Base-by-base conservation (phyloP, 495 filamentous ascomycete genomes). In the Neurospora tetrasperma region DNA sequence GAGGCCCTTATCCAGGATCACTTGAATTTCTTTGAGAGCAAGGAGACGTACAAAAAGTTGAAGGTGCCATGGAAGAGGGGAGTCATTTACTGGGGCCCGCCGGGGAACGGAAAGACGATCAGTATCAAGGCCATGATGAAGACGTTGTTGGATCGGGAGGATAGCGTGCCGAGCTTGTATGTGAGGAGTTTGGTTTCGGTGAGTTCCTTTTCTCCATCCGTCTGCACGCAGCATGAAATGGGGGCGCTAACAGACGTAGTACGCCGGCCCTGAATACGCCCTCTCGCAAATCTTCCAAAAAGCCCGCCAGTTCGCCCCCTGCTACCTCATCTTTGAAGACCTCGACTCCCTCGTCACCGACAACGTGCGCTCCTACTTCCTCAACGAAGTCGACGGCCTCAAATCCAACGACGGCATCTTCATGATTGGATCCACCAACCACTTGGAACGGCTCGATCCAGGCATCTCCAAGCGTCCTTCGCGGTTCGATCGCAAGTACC, bases 381-480 rank as follows among this genome's bases (percentile, higher is more conserved):
- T 93, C 70, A 92, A 92, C 76, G 89, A 92, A 74, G 85, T 92
- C 4, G 90, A 92, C 74, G 90, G 91, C 0, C 80, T 93, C 27
- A 89, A 88, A 74, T 85, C 82, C 73, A 91, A 91, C 74, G 86
- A 91, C 76, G 89, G 89, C 43, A 89, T 91, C 72, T 83, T 91
- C 74, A 90, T 91, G 80, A 80, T 91, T 42, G 89, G 87, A 8
- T 88, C 82, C 71, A 91, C 90, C 14, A 91, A 91, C 75, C 85
- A 91, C 74, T 75, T 89, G 6, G 88, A 88, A 3, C 79, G 79
- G 3, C 78, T 90, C 6, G 90, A 91, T 72, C 86, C 89, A 0
- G 90, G 89, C 42, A 86, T 91, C 66, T 85, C 88, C 18, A 89
- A 89, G 78, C 84, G 90, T 31, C 90, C 90, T 27, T 87, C 86